Conservation (phyloP, 768 basidiomycete species). For the Boletus huronensis region DNA sequence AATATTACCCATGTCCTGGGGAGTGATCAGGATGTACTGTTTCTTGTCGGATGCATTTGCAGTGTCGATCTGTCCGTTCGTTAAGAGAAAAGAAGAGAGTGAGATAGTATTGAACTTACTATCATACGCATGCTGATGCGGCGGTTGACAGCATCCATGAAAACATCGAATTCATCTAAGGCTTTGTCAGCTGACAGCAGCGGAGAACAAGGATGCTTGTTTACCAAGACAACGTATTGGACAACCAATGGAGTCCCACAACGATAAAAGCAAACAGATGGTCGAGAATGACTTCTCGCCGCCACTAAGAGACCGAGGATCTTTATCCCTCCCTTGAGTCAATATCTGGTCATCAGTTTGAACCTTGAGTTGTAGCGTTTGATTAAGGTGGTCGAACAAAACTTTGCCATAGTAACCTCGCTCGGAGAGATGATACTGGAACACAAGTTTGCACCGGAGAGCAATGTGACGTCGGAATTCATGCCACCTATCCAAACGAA, state of each 20-base stretch:
- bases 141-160: constrained; percentile 93
- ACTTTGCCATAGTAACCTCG: constrained; percentile 91
- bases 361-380: constrained; percentile 68
- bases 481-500: constrained; percentile 74
- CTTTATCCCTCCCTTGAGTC: constrained; percentile 71
- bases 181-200: constrained; percentile 9
- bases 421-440: constrained; percentile 75
- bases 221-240: constrained; percentile 87
- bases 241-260: constrained; percentile 95
- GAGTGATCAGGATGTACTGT: constrained; percentile 94
- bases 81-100: constrained; percentile 2
- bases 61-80: constrained; percentile 66
- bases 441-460: constrained; percentile 80
- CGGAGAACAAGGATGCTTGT: constrained; percentile 14
- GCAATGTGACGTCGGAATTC: constrained; percentile 87
- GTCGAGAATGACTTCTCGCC: constrained; percentile 98
- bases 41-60: constrained; percentile 84
- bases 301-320: constrained; percentile 82
- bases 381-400: constrained; percentile 71
- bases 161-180: constrained; percentile 95
- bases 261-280: constrained; percentile 85
- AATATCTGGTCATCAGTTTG: constrained; percentile 77
- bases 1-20: constrained; percentile 85
- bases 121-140: constrained; percentile 95
- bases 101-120: constrained; percentile 40